Conservation (phyloP, 2,329 filamentous ascomycete species). For the Sphaerulina vaccinii region DNA sequence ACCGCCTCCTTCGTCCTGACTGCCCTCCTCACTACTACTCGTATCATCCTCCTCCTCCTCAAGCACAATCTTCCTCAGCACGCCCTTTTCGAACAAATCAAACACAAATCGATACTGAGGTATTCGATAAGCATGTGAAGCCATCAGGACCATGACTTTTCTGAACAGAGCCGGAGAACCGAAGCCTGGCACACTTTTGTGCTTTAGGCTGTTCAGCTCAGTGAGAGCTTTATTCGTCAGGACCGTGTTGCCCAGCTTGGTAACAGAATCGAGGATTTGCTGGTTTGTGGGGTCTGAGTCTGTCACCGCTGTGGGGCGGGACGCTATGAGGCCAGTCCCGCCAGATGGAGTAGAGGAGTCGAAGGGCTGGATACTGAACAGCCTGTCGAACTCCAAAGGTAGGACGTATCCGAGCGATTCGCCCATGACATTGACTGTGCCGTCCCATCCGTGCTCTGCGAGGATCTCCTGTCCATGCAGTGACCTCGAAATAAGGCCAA, state of each 20-base stretch:
- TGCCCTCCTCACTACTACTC: no score
- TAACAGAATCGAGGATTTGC: slow-evolving; percentile 78
- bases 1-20: slow-evolving; percentile 12
- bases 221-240: slow-evolving; percentile 81
- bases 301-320: background rate
- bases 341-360: slow-evolving; percentile 2
- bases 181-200: slow-evolving; percentile 71
- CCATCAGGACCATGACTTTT: slow-evolving; percentile 79
- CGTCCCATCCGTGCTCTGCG: slow-evolving; percentile 87
- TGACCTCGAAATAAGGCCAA: slow-evolving; percentile 88
- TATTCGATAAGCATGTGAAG: slow-evolving; percentile 85
- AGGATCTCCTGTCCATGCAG: slow-evolving; percentile 90
- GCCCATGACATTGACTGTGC: slow-evolving; percentile 79
- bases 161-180: slow-evolving; percentile 70
- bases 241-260: slow-evolving; percentile 89
- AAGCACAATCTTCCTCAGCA: slow-evolving; percentile 80
- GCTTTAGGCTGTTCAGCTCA: slow-evolving; percentile 62
- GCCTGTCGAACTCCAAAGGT: slow-evolving; percentile 70
- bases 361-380: slow-evolving; percentile 61
- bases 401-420: slow-evolving; percentile 84
- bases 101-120: slow-evolving; percentile 85
- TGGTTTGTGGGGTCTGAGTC: slow-evolving; percentile 60
- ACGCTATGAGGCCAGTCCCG: slow-evolving; percentile 22
- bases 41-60: slow-evolving; percentile 61
- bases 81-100: slow-evolving; percentile 88